A percentile compares a stretch with the other conserved stretches of the same genome.
These are phyloP conservation scores for Ceratocystis papillata DNA, from an alignment of 2,329 filamentous ascomycete species.

Conservation along the genomic window DNA sequence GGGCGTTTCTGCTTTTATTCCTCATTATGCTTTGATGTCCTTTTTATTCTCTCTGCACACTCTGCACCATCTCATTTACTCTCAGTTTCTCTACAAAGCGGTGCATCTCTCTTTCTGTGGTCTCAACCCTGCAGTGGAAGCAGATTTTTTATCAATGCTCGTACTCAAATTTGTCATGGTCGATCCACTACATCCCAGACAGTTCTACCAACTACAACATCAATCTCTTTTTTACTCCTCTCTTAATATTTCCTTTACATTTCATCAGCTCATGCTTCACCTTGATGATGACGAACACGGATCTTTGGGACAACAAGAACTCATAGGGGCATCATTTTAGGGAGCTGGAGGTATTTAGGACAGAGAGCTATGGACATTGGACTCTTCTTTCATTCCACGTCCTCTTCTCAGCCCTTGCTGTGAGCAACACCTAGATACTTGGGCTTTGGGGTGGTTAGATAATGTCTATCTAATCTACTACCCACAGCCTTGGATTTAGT, in stretches of 20 bases:
- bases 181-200: neutral
- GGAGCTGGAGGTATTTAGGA: conserved; percentile 7
- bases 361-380: neutral
- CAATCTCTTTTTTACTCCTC: neutral
- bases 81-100: neutral
- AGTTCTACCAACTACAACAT: too few species aligned
- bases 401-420: neutral
- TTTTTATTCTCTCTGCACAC: neutral
- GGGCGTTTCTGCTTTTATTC: conserved; percentile 19
- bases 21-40: neutral
- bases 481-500: neutral
- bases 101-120: neutral
- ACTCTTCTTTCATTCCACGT: neutral
- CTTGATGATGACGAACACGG: conserved; percentile 2
- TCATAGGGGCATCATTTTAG: conserved; percentile 7
- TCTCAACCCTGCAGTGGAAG: neutral
- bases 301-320: neutral
- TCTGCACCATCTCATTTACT: neutral
- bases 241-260: conserved; percentile 6
- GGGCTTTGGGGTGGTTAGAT: conserved; percentile 29
- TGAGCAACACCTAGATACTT: neutral
- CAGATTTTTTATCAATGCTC: neutral
- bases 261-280: neutral
- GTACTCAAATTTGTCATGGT: neutral
- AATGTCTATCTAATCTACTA: neutral